phyloP scores from a whole-genome alignment of 768 basidiomycete species.

The Thelephora aurantiotincta region DNA sequence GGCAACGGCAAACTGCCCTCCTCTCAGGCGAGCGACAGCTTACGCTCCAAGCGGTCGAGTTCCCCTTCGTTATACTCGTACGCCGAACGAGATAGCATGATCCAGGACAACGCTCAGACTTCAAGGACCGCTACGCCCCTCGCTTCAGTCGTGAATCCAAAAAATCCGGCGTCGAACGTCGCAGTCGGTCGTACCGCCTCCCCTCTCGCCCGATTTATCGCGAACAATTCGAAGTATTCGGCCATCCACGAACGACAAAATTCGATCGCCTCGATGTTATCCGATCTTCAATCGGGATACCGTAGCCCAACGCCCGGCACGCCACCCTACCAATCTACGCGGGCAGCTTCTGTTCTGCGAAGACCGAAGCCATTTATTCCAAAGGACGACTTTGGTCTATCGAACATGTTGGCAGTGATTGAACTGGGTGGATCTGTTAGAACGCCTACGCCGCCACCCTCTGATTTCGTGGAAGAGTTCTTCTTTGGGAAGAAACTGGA shows the following conservation, averaged over 20 bases:
- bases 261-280: slow-evolving; percentile 65
- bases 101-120: background rate
- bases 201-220: slow-evolving; percentile 15
- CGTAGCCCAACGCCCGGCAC: slow-evolving; percentile 10
- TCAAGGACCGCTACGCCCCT: background rate
- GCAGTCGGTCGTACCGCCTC: slow-evolving; percentile 12
- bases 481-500: slow-evolving; percentile 58
- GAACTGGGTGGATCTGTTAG: slow-evolving; percentile 39
- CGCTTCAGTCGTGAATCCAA: slow-evolving; percentile 20
- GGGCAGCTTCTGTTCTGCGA: slow-evolving; percentile 13
- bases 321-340: slow-evolving; percentile 4
- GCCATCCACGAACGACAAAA: slow-evolving; percentile 40
- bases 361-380: slow-evolving; percentile 34
- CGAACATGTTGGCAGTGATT: slow-evolving; percentile 80
- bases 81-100: slow-evolving; percentile 4
- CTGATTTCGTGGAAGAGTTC: slow-evolving; percentile 58
- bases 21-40: slow-evolving; percentile 13
- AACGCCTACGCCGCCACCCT: slow-evolving; percentile 20
- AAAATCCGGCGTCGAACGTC: background rate
- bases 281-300: slow-evolving; percentile 38
- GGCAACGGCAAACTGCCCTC: slow-evolving; percentile 17
- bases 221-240: slow-evolving; percentile 1
- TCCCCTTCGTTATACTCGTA: slow-evolving; percentile 46
- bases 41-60: slow-evolving; percentile 16
- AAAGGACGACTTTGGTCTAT: slow-evolving; percentile 78